Evolutionary conservation across 148 eudicot species (phyloP).

Genomic region (Rhododendron griersonianum): DNA sequence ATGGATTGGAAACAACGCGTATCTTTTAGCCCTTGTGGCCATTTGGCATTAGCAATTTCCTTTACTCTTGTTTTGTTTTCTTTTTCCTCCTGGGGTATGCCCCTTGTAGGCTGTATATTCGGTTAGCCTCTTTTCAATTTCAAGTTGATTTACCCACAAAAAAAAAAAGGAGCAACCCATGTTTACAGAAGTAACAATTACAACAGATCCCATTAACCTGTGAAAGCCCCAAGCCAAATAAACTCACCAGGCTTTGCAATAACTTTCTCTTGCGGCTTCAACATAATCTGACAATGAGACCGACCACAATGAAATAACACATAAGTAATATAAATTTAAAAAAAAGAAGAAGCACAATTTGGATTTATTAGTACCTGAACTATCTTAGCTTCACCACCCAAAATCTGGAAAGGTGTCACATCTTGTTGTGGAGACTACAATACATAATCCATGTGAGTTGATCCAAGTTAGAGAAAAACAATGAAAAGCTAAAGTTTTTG

Average conservation of each 20-base stretch:
- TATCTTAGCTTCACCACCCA: conserved; percentile 98
- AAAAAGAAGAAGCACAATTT: background rate
- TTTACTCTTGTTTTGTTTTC: too few relatives aligned
- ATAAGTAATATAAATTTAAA: background rate
- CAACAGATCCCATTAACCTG: background rate
- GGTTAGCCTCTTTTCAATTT: too few relatives aligned
- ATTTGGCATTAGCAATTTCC: too few relatives aligned
- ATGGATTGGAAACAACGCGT: too few relatives aligned
- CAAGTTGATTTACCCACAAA: too few relatives aligned
- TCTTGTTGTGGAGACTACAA: conserved; percentile 89
- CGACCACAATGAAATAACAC: conserved; percentile 5
- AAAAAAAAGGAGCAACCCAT: background rate
- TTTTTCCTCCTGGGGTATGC: too few relatives aligned
- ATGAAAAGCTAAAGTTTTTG: background rate
- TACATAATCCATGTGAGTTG: conserved; percentile 9
- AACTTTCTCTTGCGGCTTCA: conserved; percentile 82
- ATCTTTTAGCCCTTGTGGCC: too few relatives aligned
- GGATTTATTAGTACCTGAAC: conserved; percentile 59
- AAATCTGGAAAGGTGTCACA: conserved; percentile 83
- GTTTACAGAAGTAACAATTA: background rate
- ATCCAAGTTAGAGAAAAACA: conserved; percentile 8
- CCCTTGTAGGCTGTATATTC: too few relatives aligned
- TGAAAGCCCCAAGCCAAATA: conserved; percentile 1
- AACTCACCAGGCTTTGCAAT: conserved; percentile 79
- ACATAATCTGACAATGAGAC: conserved; percentile 62